These are phyloP conservation scores for Cyberlindnera subsufficiens DNA, from an alignment of 805 yeast species.

Conservation along the genomic window DNA sequence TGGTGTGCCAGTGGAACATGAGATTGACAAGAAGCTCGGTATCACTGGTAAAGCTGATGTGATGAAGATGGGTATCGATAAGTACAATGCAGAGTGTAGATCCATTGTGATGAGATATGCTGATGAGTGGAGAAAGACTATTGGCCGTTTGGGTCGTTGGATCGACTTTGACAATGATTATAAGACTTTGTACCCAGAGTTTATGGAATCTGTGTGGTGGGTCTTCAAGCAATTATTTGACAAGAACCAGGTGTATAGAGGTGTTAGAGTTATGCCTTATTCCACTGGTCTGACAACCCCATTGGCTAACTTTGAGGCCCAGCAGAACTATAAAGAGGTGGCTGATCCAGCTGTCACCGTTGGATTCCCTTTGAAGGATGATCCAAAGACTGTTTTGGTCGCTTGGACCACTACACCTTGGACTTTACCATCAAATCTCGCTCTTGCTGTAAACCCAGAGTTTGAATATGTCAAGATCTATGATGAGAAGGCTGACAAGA, in stretches of 20 bases:
- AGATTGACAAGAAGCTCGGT: constrained; percentile 94
- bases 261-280: constrained; percentile 97
- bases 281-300: constrained; percentile 98
- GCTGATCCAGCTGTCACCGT: constrained; percentile 94
- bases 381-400: constrained; percentile 76
- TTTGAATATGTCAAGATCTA: constrained; percentile 88
- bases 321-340: constrained; percentile 95
- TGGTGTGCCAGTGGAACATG: constrained; percentile 97
- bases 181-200: constrained; percentile 90
- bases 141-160: constrained; percentile 97
- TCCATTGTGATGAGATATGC: constrained; percentile 97
- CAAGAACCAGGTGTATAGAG: constrained; percentile 88
- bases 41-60: constrained; percentile 94
- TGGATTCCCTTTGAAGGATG: constrained; percentile 76
- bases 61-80: constrained; percentile 86
- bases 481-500: constrained; percentile 79
- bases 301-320: constrained; percentile 95
- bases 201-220: constrained; percentile 99
- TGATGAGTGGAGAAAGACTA: constrained; percentile 87
- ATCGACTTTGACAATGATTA: constrained; percentile 98
- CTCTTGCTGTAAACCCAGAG: constrained; percentile 85
- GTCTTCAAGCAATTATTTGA: constrained; percentile 84
- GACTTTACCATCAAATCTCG: constrained; percentile 95
- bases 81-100: constrained; percentile 92
- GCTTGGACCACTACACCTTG: constrained; percentile 99